Conservation (phyloP, 1,284 basidiomycete genomes). For the Retiboletus fuscus region DNA sequence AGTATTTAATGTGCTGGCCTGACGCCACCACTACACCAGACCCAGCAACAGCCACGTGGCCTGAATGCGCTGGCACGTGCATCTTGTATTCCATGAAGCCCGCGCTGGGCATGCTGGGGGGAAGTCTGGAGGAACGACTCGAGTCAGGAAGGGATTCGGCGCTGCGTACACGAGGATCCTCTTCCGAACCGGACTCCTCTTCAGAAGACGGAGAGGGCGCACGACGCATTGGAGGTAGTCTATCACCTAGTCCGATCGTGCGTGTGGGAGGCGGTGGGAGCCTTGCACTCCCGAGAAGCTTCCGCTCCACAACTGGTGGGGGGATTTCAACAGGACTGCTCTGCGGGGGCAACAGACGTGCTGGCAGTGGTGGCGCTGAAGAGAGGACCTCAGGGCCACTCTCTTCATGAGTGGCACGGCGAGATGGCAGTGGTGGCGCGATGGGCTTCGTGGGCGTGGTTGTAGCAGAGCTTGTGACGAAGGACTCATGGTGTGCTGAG, state of each 20-base stretch:
- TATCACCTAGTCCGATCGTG: constrained; percentile 74
- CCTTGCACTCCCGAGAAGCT: constrained; percentile 56
- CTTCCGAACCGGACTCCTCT: constrained; percentile 67
- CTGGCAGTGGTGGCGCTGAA: constrained; percentile 44
- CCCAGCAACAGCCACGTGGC: constrained; percentile 71
- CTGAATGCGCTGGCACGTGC: constrained; percentile 67
- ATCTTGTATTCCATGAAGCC: constrained; percentile 62
- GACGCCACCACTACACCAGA: constrained; percentile 71
- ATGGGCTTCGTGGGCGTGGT: constrained; percentile 26
- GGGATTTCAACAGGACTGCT: constrained; percentile 23
- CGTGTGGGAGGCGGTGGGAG: constrained; percentile 79
- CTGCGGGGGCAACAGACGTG: constrained; percentile 28
- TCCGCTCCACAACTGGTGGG: constrained; percentile 54
- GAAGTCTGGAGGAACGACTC: constrained; percentile 83
- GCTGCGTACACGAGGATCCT: constrained; percentile 52
- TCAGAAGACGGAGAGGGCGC: constrained; percentile 61
- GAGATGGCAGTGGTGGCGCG: constrained; percentile 46
- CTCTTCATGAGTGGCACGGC: constrained; percentile 34
- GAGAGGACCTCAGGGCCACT: constrained; percentile 15
- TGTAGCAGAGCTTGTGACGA: not conserved
- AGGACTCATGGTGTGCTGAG: not conserved
- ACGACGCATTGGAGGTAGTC: constrained; percentile 71
- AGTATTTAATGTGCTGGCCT: constrained; percentile 73
- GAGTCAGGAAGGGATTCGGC: constrained; percentile 83
- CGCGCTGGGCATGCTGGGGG: constrained; percentile 65